Evolutionary conservation across 441 rosid genomes (phyloP), one percentile per base, ranked within the genome.

Genomic region (Pelargonium fulgidum): DNA sequence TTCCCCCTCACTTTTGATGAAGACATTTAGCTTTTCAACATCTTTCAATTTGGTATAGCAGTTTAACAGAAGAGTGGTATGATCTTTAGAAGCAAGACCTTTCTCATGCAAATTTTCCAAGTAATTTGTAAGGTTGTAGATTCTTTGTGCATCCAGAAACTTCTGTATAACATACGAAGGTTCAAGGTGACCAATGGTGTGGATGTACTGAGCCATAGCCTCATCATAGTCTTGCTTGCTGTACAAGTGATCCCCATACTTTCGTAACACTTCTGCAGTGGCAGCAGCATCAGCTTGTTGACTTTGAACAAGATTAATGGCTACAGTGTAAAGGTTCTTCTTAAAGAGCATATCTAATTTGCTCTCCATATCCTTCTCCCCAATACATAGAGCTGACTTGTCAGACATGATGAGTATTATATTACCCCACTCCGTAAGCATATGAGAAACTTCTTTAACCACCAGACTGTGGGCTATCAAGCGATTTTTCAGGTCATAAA

Each of bases 361-460:
- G 85, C 99, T 92, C 81, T 94, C 99, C 99, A 94, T 90, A 80
- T 94, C 99, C 79, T 94, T 94, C 89, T 94, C 96, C 48, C 93
- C 87, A 39, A 91, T 79, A 70, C 96, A 90, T 80, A 91, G 76
- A 50, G 85, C 84, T 66, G 92, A 84, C 74, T 85, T 90, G 68
- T 91, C 96, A 5, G 81, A 74, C 83, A 81, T 74, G 75, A 94
- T 79, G 74, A 91, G 96, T 72, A 94, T 81, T 70, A 91, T 83
- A 73, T 87, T 94, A 61, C 97, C 99, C 97, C 97, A 91, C 76
- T 94, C 97, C 64, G 89, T 88, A 56, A 91, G 94, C 97, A 94
- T 82, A 78, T 94, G 89, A 69, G 96, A 85, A 83, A 94, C 87
- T 78, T 94, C 85, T 73, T 86, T 90, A 64, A 94, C 87, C 67